Conservation (phyloP, 1,139 yeast species). For the Geotrichum armillariae region DNA sequence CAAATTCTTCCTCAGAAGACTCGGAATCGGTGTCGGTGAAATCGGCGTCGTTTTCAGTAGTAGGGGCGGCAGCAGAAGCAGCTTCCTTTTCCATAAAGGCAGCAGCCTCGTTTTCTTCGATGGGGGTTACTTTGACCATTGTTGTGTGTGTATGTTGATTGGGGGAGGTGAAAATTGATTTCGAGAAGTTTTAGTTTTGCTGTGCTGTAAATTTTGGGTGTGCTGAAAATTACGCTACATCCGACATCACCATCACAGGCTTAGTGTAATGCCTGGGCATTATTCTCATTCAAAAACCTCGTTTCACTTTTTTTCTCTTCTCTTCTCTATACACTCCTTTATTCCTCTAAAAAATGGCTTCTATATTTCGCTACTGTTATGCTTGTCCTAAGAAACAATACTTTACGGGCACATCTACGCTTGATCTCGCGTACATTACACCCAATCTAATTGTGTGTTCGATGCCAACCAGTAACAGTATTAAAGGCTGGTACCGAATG, state of each 20-base stretch:
- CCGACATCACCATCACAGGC: too few relatives aligned
- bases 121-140: constrained; percentile 76
- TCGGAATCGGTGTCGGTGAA: constrained; percentile 38
- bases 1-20: constrained; percentile 45
- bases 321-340: too few relatives aligned
- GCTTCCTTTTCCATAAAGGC: constrained; percentile 20
- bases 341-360: too few relatives aligned
- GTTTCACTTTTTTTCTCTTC: too few relatives aligned
- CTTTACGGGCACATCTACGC: constrained; percentile 26
- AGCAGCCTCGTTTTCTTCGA: constrained; percentile 42
- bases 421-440: constrained; percentile 68
- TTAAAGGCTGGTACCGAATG: constrained; percentile 55
- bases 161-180: too few relatives aligned
- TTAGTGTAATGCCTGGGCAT: too few relatives aligned
- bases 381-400: constrained; percentile 32
- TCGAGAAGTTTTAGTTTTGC: too few relatives aligned
- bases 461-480: constrained; percentile 57
- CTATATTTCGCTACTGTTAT: constrained; percentile 27
- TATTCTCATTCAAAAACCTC: too few relatives aligned
- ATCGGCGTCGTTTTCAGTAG: constrained; percentile 26
- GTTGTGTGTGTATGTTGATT: neutral
- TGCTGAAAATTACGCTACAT: too few relatives aligned
- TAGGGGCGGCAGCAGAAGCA: constrained; percentile 22
- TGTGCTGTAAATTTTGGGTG: too few relatives aligned
- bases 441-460: constrained; percentile 67